These are phyloP conservation scores for Cystobasidium pallidum DNA, from an alignment of 1,284 basidiomycete genomes.

Conservation along the genomic window DNA sequence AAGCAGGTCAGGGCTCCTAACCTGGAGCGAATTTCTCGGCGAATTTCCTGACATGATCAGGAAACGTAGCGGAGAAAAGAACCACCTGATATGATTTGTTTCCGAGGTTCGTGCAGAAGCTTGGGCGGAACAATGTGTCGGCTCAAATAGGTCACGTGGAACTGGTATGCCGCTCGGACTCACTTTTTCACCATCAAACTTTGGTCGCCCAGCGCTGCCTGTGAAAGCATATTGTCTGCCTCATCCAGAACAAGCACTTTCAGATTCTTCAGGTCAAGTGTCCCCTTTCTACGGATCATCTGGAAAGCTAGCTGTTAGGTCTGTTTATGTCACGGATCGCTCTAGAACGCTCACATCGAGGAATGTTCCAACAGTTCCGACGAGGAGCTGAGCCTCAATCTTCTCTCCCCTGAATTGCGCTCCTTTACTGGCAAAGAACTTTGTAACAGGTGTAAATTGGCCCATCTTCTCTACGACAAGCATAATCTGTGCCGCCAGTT, in stretches of 20 bases:
- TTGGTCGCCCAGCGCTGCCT: conserved; percentile 89
- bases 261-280: conserved; percentile 71
- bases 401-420: conserved; percentile 58
- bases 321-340: neutral
- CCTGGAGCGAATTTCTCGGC: conserved; percentile 85
- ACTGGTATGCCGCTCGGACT: conserved; percentile 53
- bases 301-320: conserved; percentile 43
- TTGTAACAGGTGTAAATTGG: conserved; percentile 88
- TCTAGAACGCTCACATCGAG: conserved; percentile 67
- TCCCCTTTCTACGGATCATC: conserved; percentile 61
- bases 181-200: conserved; percentile 93
- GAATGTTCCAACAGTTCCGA: conserved; percentile 96
- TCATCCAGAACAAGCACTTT: conserved; percentile 97
- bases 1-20: neutral
- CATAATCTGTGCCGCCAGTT: conserved; percentile 97
- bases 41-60: conserved; percentile 85
- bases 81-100: conserved; percentile 74
- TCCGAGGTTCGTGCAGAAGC: conserved; percentile 38
- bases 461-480: conserved; percentile 92
- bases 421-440: conserved; percentile 86
- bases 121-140: neutral
- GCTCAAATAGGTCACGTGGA: too few relatives aligned
- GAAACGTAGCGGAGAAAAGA: conserved; percentile 98
- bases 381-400: conserved; percentile 85
- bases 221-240: conserved; percentile 98